phyloP scores from a whole-genome alignment of 495 filamentous ascomycete species.

The Tuber magnatum region DNA sequence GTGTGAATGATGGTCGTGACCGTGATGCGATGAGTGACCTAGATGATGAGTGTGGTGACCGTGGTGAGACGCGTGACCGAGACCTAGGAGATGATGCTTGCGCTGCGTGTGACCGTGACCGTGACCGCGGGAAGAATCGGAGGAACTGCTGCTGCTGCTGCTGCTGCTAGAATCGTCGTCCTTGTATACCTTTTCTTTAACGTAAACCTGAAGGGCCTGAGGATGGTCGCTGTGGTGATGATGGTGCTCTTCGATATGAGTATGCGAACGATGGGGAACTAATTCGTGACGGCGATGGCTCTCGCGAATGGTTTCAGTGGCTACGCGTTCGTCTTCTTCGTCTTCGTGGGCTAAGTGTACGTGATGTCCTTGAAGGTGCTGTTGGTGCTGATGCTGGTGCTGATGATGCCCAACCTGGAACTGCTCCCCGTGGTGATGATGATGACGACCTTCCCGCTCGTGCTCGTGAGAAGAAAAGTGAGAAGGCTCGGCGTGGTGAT shows the following conservation, averaged over 20 bases:
- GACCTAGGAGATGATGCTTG: constrained; percentile 2
- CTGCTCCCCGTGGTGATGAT: constrained; percentile 60
- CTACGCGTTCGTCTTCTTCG: constrained; percentile 27
- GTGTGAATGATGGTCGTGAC: constrained; percentile 27
- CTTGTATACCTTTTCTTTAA: constrained; percentile 29
- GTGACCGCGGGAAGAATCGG: constrained; percentile 30
- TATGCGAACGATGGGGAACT: constrained; percentile 40
- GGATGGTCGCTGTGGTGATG: constrained; percentile 34
- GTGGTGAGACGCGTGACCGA: constrained; percentile 18
- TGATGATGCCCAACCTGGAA: constrained; percentile 59
- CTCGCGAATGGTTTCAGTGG: constrained; percentile 31
- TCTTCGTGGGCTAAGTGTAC: constrained; percentile 42
- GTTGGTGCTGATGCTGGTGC: constrained; percentile 49
- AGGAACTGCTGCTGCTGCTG: constrained; percentile 32
- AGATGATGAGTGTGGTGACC: constrained; percentile 29
- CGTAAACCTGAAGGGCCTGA: constrained; percentile 32
- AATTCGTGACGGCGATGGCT: constrained; percentile 29
- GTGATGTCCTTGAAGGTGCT: constrained; percentile 51
- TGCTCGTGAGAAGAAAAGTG: constrained; percentile 31
- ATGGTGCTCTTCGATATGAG: constrained; percentile 37
- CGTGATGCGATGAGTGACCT: constrained; percentile 31
- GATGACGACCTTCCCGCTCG: constrained; percentile 91
- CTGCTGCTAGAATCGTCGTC: constrained; percentile 27
- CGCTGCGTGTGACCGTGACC: constrained; percentile 21
- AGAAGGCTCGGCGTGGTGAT: constrained; percentile 50